phyloP scores from a whole-genome alignment of 345 rosid species.

The Combretum micranthum region DNA sequence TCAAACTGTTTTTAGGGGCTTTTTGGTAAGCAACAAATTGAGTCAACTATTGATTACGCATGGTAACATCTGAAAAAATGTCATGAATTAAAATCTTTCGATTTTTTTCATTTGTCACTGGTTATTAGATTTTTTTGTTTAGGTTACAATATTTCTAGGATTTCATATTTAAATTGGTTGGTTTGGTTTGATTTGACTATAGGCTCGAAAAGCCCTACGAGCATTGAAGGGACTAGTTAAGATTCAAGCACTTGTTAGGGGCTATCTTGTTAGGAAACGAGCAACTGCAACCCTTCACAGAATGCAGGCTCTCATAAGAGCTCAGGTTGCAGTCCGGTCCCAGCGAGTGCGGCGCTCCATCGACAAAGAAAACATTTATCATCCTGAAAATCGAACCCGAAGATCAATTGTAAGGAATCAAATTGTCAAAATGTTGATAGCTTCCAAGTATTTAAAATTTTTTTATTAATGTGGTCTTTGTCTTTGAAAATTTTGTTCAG shows the following conservation, averaged over 20 bases:
- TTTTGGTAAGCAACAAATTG: slow-evolving; percentile 66
- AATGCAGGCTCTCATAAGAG: slow-evolving; percentile 67
- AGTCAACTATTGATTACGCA: too few species aligned
- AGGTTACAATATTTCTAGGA: neutral
- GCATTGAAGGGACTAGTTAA: slow-evolving; percentile 75
- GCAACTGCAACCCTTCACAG: slow-evolving; percentile 53
- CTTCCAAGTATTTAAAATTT: neutral
- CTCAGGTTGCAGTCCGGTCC: slow-evolving; percentile 41
- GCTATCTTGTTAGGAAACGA: slow-evolving; percentile 66
- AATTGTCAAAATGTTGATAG: neutral
- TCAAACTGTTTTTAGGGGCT: slow-evolving; percentile 61
- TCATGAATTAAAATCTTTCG: neutral
- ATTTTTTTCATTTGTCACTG: neutral
- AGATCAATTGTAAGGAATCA: slow-evolving; percentile 35
- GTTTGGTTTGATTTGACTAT: neutral
- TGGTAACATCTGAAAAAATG: neutral
- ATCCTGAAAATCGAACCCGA: slow-evolving; percentile 21
- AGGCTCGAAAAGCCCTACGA: slow-evolving; percentile 79
- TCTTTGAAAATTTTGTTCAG: slow-evolving; percentile 8
- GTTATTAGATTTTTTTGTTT: neutral
- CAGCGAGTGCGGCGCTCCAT: slow-evolving; percentile 34
- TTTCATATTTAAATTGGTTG: neutral
- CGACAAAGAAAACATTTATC: slow-evolving; percentile 34
- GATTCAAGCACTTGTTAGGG: slow-evolving; percentile 79
- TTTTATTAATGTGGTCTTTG: neutral